Conservation (phyloP, 371 early-diverging fungal species). For the Edhazardia aedis region DNA sequence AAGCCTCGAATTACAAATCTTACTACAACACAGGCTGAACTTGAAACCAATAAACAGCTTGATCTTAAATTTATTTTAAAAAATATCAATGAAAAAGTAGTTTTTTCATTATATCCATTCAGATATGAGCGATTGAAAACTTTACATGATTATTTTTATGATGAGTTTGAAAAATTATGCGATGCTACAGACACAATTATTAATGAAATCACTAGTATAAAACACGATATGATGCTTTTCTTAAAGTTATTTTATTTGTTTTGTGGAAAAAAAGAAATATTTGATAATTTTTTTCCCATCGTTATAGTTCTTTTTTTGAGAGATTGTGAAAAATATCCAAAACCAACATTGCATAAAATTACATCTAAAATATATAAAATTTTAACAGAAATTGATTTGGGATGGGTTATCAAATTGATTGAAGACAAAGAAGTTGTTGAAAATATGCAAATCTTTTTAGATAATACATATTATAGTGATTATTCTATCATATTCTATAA, state of each 20-base stretch:
- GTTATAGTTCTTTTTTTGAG: conserved; percentile 6
- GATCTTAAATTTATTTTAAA: background rate
- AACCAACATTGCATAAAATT: too few species aligned
- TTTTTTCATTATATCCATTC: background rate
- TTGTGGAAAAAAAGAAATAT: conserved; percentile 19
- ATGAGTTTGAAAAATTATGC: conserved; percentile 2
- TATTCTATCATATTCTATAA: conserved; percentile 5
- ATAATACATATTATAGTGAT: background rate
- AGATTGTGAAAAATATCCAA: conserved; percentile 5
- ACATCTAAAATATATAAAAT: conserved; percentile 7
- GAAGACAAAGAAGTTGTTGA: conserved; percentile 3
- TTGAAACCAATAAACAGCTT: conserved; percentile 1
- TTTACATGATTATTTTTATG: conserved; percentile 10
- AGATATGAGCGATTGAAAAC: background rate
- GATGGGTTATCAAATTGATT: conserved; percentile 15
- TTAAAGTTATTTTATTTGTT: conserved; percentile 14
- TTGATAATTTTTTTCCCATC: conserved; percentile 11
- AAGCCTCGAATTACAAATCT: background rate
- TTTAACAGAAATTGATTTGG: conserved; percentile 11
- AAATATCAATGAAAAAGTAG: background rate
- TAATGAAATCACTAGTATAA: conserved; percentile 4
- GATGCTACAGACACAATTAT: conserved; percentile 6
- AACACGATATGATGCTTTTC: conserved; percentile 10
- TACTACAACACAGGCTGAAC: conserved; percentile 14
- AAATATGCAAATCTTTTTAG: conserved; percentile 7